phyloP scores from a whole-genome alignment of 495 filamentous ascomycete genomes.

The Aspergillus panamensis region DNA sequence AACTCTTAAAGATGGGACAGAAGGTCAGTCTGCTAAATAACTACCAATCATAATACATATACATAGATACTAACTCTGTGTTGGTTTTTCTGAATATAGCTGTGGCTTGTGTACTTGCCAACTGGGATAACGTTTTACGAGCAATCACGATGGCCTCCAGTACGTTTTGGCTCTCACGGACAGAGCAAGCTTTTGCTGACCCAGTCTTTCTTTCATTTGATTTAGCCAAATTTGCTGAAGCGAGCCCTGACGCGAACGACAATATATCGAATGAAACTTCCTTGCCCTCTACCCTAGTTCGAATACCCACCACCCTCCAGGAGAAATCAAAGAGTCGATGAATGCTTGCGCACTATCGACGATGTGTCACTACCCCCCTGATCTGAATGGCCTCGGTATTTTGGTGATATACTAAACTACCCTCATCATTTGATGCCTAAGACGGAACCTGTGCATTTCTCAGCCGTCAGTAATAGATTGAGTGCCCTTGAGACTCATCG shows the following conservation, averaged over 20 bases:
- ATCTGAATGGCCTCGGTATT: too few relatives aligned
- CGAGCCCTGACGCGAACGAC: slow-evolving; percentile 8
- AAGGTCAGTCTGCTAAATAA: slow-evolving; percentile 55
- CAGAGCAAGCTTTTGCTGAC: neutral
- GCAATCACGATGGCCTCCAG: slow-evolving; percentile 95
- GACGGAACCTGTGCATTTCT: too few relatives aligned
- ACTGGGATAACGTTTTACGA: slow-evolving; percentile 93
- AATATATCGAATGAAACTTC: slow-evolving; percentile 14
- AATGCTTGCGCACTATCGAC: neutral
- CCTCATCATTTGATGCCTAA: too few relatives aligned
- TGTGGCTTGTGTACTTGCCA: slow-evolving; percentile 85
- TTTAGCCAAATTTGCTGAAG: slow-evolving; percentile 17
- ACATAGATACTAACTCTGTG: too few relatives aligned
- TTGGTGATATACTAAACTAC: too few relatives aligned
- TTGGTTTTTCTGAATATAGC: slow-evolving; percentile 46
- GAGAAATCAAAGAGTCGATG: slow-evolving; percentile 24
- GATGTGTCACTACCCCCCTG: too few relatives aligned
- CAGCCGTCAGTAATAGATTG: too few relatives aligned
- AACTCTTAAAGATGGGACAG: slow-evolving; percentile 87
- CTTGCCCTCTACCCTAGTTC: slow-evolving; percentile 41
- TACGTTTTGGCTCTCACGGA: slow-evolving; percentile 44
- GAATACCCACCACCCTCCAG: slow-evolving; percentile 33
- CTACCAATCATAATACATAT: slow-evolving; percentile 2
- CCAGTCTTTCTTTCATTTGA: neutral
- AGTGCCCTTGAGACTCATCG: too few relatives aligned